phyloP scores from a whole-genome alignment of 441 rosid species.

The Euphorbia corollata region DNA sequence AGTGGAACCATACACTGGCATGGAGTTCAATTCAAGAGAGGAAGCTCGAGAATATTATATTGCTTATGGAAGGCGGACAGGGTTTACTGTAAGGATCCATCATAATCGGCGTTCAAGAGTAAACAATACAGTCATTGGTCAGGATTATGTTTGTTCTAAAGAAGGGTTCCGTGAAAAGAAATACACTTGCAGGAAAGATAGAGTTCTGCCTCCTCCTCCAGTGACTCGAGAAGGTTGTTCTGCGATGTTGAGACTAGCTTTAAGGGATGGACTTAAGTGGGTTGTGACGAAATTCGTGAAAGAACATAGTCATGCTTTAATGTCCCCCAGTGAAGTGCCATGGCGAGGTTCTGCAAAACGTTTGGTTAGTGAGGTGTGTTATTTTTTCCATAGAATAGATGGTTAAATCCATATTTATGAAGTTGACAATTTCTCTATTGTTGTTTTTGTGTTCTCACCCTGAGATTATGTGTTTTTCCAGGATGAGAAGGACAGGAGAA shows the following conservation, averaged over 20 bases:
- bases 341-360: conserved; percentile 42
- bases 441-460: neutral
- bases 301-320: conserved; percentile 40
- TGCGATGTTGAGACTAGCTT: conserved; percentile 50
- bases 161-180: conserved; percentile 56
- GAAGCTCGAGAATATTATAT: conserved; percentile 44
- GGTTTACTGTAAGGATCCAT: conserved; percentile 47
- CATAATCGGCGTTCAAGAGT: conserved; percentile 48
- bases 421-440: neutral
- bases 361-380: conserved; percentile 35
- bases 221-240: conserved; percentile 46
- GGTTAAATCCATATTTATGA: neutral
- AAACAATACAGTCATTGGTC: conserved; percentile 44
- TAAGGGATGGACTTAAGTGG: conserved; percentile 42
- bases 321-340: conserved; percentile 43
- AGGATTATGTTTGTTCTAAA: conserved; percentile 55
- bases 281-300: conserved; percentile 40
- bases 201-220: conserved; percentile 51
- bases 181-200: conserved; percentile 42
- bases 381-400: neutral
- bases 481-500: conserved; percentile 50
- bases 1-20: conserved; percentile 32
- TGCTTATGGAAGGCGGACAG: conserved; percentile 36
- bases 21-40: conserved; percentile 45
- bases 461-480: conserved; percentile 12